phyloP scores from a whole-genome alignment of 805 yeast genomes.

The Myxozyma mucilagina region DNA sequence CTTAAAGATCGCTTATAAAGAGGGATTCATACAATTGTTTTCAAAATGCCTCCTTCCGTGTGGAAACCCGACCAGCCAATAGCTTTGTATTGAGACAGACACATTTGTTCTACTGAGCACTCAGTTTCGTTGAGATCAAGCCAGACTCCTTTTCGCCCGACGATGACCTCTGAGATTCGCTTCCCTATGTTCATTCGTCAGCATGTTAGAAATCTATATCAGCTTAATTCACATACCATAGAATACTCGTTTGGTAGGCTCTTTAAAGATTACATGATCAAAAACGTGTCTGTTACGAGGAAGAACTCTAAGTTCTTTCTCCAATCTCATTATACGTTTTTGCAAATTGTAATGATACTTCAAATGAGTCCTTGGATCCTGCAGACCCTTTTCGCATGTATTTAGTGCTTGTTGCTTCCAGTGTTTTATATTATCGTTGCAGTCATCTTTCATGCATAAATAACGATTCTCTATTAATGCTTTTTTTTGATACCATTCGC shows the following conservation, averaged over 20 bases:
- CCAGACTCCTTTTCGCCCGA: conserved; percentile 26
- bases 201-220: neutral
- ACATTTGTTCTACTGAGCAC: conserved; percentile 41
- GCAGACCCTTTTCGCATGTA: conserved; percentile 28
- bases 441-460: conserved; percentile 9
- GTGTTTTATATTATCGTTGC: neutral
- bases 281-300: conserved; percentile 20
- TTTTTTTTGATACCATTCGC: conserved; percentile 32
- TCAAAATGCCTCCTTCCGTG: conserved; percentile 40
- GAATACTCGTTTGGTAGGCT: conserved; percentile 16
- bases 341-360: conserved; percentile 29
- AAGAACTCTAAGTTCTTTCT: conserved; percentile 20
- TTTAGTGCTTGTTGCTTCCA: conserved; percentile 26
- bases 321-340: conserved; percentile 28
- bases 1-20: no score
- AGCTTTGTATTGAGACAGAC: conserved; percentile 36
- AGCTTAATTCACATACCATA: conserved; percentile 6
- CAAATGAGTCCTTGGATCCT: conserved; percentile 31
- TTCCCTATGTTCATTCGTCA: neutral
- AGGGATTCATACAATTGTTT: conserved; percentile 32
- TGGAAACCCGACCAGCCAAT: conserved; percentile 42
- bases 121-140: conserved; percentile 11
- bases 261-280: conserved; percentile 15
- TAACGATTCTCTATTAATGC: conserved; percentile 28
- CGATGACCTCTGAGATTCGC: conserved; percentile 12